Conservation (phyloP, 306 rosid species). For the Quercus bicolor region DNA sequence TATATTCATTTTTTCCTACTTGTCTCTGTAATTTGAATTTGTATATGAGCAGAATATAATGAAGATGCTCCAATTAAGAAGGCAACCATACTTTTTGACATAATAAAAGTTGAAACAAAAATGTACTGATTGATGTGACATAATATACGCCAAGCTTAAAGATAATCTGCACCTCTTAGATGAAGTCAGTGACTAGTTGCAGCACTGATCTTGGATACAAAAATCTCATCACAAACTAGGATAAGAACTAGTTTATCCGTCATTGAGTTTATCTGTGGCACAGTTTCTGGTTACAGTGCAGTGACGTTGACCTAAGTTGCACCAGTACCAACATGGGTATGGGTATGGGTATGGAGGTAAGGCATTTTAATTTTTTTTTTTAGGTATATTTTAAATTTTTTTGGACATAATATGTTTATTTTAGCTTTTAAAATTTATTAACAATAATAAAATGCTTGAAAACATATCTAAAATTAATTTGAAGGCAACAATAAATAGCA, state of each 20-base stretch:
- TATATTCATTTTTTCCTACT: neutral
- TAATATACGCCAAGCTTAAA: neutral
- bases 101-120: neutral
- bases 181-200: neutral
- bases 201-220: neutral
- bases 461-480: too few species aligned
- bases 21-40: neutral
- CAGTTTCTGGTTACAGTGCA: slow-evolving; percentile 10
- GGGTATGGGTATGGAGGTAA: too few species aligned
- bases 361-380: too few species aligned
- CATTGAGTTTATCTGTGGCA: slow-evolving; percentile 2
- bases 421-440: too few species aligned
- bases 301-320: neutral
- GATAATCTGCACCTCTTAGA: neutral
- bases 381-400: too few species aligned
- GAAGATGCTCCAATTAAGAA: neutral
- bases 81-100: neutral
- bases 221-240: neutral
- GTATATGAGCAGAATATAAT: neutral
- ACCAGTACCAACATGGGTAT: too few species aligned
- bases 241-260: neutral
- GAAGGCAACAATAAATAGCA: too few species aligned
- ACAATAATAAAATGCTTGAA: too few species aligned
- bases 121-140: neutral
- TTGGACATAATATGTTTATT: too few species aligned